Evolutionary conservation across 2,329 filamentous ascomycete species (phyloP).

Genomic region (Fusarium foetens): DNA sequence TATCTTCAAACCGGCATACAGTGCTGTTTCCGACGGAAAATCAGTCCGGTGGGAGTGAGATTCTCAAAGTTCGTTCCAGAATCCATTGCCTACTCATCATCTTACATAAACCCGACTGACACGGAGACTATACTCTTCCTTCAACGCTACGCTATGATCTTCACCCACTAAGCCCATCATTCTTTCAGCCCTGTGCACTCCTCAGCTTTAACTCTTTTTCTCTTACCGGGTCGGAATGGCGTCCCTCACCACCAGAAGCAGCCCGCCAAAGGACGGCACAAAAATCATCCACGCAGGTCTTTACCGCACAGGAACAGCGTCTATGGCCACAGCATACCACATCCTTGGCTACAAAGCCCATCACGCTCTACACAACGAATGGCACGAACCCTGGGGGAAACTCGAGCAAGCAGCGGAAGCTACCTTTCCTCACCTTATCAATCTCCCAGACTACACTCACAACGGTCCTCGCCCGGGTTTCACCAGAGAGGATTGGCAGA

Average conservation of each 20-base stretch:
- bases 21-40: neutral
- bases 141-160: fast-evolving
- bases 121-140: fast-evolving
- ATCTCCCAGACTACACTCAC: neutral
- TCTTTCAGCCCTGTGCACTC: fast-evolving
- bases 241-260: fast-evolving
- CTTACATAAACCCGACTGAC: neutral
- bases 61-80: neutral
- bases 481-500: neutral
- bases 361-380: neutral
- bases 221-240: neutral
- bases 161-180: fast-evolving
- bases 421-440: conserved; percentile 7
- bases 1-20: too few species aligned
- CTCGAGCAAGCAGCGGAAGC: conserved; percentile 20
- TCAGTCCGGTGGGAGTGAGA: fast-evolving
- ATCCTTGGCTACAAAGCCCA: conserved; percentile 5
- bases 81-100: fast-evolving
- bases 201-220: fast-evolving
- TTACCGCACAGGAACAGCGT: conserved; percentile 9
- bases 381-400: neutral
- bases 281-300: conserved; percentile 14
- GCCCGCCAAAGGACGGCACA: neutral
- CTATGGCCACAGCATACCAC: conserved; percentile 13
- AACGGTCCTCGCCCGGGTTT: neutral